Conservation (phyloP, 2,329 filamentous ascomycete species). For the Fusarium vanettenii region DNA sequence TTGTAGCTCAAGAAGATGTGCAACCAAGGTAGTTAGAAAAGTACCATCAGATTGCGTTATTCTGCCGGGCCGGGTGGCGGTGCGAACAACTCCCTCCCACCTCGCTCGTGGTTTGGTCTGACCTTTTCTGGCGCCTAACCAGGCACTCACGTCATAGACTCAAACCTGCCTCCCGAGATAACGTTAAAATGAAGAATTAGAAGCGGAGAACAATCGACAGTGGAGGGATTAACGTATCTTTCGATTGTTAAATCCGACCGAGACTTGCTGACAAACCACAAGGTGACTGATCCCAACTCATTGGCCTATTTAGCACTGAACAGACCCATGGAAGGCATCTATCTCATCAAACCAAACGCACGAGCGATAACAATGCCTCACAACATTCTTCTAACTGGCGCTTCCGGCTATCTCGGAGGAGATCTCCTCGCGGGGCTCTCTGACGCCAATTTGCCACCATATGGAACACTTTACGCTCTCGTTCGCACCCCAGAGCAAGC, state of each 20-base stretch:
- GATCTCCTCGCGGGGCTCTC: background rate
- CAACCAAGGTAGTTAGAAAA: background rate
- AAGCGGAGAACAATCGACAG: background rate
- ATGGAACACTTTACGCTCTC: background rate
- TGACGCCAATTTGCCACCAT: background rate
- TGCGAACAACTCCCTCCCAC: too few species aligned
- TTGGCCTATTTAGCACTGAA: background rate
- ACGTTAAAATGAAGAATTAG: background rate
- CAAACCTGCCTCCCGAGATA: background rate
- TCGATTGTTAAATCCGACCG: background rate
- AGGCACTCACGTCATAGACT: background rate
- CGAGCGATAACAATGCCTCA: background rate
- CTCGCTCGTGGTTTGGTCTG: background rate
- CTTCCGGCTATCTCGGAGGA: background rate
- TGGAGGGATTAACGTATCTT: background rate
- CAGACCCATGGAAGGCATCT: background rate
- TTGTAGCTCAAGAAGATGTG: accelerated
- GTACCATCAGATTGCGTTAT: background rate
- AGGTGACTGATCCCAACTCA: background rate
- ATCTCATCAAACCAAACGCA: background rate
- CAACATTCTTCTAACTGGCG: background rate
- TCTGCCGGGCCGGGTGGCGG: background rate
- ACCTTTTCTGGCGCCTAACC: background rate
- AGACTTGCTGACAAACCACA: background rate
- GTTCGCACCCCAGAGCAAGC: background rate